phyloP scores from a whole-genome alignment of 2,329 filamentous ascomycete genomes.

The Dothistroma septosporum region DNA sequence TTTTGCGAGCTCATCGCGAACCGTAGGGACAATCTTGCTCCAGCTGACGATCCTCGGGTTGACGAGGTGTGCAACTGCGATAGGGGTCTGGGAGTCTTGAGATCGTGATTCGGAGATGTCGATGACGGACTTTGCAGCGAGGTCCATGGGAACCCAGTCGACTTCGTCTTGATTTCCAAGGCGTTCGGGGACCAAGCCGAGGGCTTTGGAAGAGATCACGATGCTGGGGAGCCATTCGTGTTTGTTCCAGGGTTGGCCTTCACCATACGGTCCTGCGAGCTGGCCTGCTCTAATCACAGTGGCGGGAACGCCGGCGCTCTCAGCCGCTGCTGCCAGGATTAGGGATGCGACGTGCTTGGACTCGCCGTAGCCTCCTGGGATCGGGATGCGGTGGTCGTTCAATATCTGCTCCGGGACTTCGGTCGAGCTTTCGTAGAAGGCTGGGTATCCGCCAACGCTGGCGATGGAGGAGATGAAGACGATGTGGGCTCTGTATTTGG shows the following conservation, averaged over 20 bases:
- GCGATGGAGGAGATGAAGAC: slow-evolving; percentile 40
- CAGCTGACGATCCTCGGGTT: slow-evolving; percentile 28
- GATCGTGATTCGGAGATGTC: slow-evolving; percentile 18
- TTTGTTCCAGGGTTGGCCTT: slow-evolving; percentile 35
- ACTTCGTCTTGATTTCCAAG: slow-evolving; percentile 36
- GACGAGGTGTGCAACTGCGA: slow-evolving; percentile 29
- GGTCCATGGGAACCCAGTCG: slow-evolving; percentile 46
- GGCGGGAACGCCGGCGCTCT: slow-evolving; percentile 21
- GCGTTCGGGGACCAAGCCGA: slow-evolving; percentile 37
- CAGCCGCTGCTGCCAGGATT: slow-evolving; percentile 32
- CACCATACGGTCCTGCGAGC: slow-evolving; percentile 23
- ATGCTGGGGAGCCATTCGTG: slow-evolving; percentile 44
- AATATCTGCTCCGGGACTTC: slow-evolving; percentile 34
- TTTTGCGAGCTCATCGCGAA: slow-evolving; percentile 19
- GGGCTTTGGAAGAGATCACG: slow-evolving; percentile 37
- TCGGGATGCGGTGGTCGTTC: slow-evolving; percentile 25
- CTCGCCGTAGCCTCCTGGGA: slow-evolving; percentile 38
- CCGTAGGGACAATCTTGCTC: slow-evolving; percentile 21
- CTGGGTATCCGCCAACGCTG: slow-evolving; percentile 31
- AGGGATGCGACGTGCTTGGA: slow-evolving; percentile 37
- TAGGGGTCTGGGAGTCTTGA: slow-evolving; percentile 10
- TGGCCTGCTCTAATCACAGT: slow-evolving; percentile 29
- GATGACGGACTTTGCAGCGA: slow-evolving; percentile 32
- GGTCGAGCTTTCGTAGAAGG: slow-evolving; percentile 10
- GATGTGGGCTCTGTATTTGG: slow-evolving; percentile 29